phyloP scores from a whole-genome alignment of 208 protist species.

The Leptomonas pyrrhocoris region DNA sequence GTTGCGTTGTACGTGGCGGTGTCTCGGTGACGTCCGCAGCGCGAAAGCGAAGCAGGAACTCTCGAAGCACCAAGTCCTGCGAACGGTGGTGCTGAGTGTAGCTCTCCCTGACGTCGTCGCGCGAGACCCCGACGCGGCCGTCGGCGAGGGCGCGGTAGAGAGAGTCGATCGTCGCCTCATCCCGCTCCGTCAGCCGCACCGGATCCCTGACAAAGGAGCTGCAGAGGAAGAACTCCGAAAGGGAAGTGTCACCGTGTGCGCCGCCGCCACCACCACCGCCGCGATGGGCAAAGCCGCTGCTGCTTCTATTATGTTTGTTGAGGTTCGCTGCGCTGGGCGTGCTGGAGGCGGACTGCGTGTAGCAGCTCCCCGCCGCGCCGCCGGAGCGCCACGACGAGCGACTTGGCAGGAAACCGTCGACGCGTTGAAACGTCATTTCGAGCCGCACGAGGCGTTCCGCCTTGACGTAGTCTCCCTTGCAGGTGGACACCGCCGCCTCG shows the following conservation, averaged over 20 bases:
- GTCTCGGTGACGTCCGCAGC: neutral
- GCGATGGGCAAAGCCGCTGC: neutral
- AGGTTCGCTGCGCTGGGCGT: neutral
- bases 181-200: conserved; percentile 20
- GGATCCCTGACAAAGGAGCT: conserved; percentile 12
- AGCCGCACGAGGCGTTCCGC: conserved; percentile 31
- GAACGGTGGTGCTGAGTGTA: conserved; percentile 38
- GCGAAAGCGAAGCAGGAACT: conserved; percentile 25
- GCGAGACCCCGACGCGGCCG: conserved; percentile 17
- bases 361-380: conserved; percentile 7
- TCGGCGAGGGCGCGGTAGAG: conserved; percentile 22
- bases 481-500: conserved; percentile 34
- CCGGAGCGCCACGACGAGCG: conserved; percentile 10
- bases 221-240: conserved; percentile 12
- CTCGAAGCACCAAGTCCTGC: conserved; percentile 27
- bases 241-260: neutral
- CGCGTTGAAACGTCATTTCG: conserved; percentile 28
- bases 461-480: conserved; percentile 23
- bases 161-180: conserved; percentile 36
- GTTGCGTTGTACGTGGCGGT: neutral
- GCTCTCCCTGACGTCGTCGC: conserved; percentile 32
- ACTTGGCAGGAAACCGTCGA: conserved; percentile 3
- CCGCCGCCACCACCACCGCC: neutral
- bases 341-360: neutral
- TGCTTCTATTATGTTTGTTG: neutral